These are phyloP conservation scores for Chaetomium sp. DNA, from an alignment of 2,329 filamentous ascomycete species.

Conservation along the genomic window DNA sequence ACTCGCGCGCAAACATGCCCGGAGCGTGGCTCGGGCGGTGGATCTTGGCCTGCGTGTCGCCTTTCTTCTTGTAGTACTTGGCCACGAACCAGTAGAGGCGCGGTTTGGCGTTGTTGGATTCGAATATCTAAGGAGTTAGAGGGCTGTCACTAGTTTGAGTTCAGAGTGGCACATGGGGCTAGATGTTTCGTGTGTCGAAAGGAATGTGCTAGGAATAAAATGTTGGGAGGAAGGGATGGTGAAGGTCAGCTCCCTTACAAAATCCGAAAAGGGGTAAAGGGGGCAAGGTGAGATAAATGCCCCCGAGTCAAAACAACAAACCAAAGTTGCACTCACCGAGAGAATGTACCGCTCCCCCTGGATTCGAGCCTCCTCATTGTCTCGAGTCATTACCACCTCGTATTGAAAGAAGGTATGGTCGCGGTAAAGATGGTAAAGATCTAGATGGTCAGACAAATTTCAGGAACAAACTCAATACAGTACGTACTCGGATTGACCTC, in stretches of 20 bases:
- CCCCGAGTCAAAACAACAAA: not conserved
- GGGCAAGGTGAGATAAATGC: not conserved
- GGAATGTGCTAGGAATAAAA: not conserved
- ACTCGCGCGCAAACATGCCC: constrained; percentile 47
- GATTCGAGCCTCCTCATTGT: constrained; percentile 48
- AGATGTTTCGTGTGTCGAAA: not conserved
- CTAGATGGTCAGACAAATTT: not conserved
- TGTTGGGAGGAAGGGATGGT: not conserved
- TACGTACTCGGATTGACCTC: constrained; percentile 55
- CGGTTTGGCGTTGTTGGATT: constrained; percentile 60
- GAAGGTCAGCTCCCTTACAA: not conserved
- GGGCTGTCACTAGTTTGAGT: not conserved
- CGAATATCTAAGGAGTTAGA: constrained; percentile 58
- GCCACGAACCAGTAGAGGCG: constrained; percentile 63
- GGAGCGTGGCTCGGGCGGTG: constrained; percentile 46
- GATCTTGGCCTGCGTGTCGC: constrained; percentile 42
- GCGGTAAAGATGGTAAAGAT: constrained; percentile 24
- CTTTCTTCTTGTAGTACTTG: constrained; percentile 50
- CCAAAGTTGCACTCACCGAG: constrained; percentile 50
- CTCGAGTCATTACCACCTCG: constrained; percentile 61
- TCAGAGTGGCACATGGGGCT: not conserved
- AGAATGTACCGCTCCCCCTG: constrained; percentile 61
- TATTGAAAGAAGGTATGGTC: constrained; percentile 30
- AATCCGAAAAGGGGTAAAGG: not conserved
- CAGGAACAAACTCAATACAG: not conserved